These are phyloP conservation scores for Populus alba DNA, from an alignment of 345 rosid genomes.

Conservation along the genomic window DNA sequence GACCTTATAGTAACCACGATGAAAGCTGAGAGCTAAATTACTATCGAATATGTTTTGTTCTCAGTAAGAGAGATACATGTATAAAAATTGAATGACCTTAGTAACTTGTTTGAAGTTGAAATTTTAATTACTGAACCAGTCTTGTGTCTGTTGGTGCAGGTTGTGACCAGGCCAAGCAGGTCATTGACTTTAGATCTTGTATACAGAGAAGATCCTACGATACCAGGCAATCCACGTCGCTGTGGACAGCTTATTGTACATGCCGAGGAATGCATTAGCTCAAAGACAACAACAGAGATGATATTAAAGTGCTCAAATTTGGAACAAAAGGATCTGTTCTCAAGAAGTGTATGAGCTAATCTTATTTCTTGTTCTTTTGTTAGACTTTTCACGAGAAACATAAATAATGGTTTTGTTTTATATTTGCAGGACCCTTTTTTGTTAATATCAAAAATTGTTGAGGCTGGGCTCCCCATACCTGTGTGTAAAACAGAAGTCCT, in stretches of 20 bases:
- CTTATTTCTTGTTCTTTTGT: constrained; percentile 12
- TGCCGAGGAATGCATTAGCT: constrained; percentile 82
- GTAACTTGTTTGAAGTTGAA: neutral
- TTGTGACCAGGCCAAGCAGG: constrained; percentile 49
- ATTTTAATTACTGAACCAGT: neutral
- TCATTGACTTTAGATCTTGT: constrained; percentile 54
- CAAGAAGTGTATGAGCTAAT: constrained; percentile 65
- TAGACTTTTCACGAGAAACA: constrained; percentile 2
- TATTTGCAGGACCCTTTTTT: constrained; percentile 77
- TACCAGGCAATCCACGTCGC: constrained; percentile 35
- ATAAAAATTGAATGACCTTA: neutral
- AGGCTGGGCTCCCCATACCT: constrained; percentile 59
- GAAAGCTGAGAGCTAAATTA: neutral
- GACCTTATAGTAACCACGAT: neutral
- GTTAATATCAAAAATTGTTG: constrained; percentile 75
- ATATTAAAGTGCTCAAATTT: constrained; percentile 68
- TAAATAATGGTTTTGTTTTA: constrained; percentile 11
- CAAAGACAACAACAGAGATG: constrained; percentile 68
- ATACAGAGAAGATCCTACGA: constrained; percentile 44
- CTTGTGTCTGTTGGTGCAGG: constrained; percentile 33
- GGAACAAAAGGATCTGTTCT: constrained; percentile 76
- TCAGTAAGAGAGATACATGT: neutral
- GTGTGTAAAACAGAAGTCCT: constrained; percentile 87
- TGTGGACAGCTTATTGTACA: constrained; percentile 66
- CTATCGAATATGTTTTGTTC: neutral